These are phyloP conservation scores for Neopestalotiopsis sp. DNA, from an alignment of 2,329 filamentous ascomycete genomes.

Conservation along the genomic window DNA sequence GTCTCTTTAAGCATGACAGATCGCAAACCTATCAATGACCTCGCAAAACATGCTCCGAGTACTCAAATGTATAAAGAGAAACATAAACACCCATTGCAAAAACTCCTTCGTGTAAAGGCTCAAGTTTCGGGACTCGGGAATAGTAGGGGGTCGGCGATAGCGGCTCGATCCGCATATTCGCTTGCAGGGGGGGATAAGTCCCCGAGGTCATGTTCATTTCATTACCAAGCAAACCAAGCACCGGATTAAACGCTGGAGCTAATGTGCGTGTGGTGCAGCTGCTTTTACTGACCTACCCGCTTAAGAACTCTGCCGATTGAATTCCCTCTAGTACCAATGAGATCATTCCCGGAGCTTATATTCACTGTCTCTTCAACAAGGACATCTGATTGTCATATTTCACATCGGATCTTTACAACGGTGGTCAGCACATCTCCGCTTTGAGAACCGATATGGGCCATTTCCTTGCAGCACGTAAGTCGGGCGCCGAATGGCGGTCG, in stretches of 20 bases:
- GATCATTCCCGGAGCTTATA: neutral
- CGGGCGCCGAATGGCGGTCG: no score
- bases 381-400: no score
- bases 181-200: conserved; percentile 1
- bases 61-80: neutral
- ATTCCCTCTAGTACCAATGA: neutral
- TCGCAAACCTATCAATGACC: neutral
- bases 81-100: neutral
- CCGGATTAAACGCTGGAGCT: neutral
- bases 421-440: no score
- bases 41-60: neutral
- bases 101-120: neutral
- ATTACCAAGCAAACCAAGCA: neutral
- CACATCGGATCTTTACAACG: no score
- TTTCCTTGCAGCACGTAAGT: no score
- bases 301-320: neutral
- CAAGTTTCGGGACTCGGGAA: neutral
- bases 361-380: neutral
- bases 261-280: neutral
- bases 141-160: conserved; percentile 9
- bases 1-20: neutral
- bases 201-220: neutral
- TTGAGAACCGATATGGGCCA: no score
- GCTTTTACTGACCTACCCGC: neutral
- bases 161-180: conserved; percentile 5